Conservation (phyloP, 192 early-diverging fungal genomes). For the Coemansia sp. region DNA sequence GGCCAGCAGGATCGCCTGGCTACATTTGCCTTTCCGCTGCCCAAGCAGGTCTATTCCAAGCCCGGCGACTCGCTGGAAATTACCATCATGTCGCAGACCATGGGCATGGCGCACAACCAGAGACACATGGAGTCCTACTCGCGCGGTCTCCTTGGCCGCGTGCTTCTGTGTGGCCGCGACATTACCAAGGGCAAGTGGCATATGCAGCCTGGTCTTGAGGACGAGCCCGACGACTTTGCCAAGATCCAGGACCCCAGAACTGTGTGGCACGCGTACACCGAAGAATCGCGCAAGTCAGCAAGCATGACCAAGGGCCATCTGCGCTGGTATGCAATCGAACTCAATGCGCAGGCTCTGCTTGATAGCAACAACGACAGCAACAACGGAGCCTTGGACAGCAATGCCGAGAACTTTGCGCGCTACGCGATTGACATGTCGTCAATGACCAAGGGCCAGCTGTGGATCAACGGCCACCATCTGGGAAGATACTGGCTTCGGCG, state of each 20-base stretch:
- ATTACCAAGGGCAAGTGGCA: constrained; percentile 36
- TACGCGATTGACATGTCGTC: constrained; percentile 41
- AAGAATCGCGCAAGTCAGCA: neutral
- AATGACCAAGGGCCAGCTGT: constrained; percentile 53
- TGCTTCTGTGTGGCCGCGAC: constrained; percentile 35
- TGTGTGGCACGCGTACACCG: neutral
- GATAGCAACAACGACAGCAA: neutral
- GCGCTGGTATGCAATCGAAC: constrained; percentile 40
- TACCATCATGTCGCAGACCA: constrained; percentile 42
- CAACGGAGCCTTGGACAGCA: neutral
- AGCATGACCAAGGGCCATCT: neutral
- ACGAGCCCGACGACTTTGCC: constrained; percentile 6
- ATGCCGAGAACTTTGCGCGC: constrained; percentile 1
- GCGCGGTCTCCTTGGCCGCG: constrained; percentile 36
- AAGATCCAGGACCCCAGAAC: neutral
- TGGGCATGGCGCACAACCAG: constrained; percentile 50
- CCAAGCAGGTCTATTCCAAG: neutral
- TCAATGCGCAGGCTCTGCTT: constrained; percentile 18
- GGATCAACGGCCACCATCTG: constrained; percentile 48
- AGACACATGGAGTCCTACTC: constrained; percentile 40
- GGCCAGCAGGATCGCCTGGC: constrained; percentile 26
- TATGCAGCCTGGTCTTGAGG: constrained; percentile 28
- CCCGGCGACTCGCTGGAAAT: constrained; percentile 10
- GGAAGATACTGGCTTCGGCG: constrained; percentile 52
- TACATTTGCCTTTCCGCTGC: constrained; percentile 27